Evolutionary conservation across 805 yeast species (phyloP), one percentile per base, ranked within the genome.

Genomic region (Starmerella roubikii): DNA sequence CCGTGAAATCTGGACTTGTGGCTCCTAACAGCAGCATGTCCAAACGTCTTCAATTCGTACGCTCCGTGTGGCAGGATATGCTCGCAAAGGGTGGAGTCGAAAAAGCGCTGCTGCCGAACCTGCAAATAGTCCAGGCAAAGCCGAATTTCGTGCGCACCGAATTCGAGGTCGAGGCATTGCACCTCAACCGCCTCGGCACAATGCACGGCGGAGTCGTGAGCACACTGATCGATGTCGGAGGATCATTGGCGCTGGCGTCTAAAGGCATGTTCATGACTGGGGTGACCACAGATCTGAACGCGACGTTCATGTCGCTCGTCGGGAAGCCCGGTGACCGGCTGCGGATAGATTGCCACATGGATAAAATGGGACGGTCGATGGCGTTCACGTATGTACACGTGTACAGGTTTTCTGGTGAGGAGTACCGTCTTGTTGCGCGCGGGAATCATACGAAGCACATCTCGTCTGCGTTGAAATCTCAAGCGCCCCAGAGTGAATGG

Each of bases 391-490:
- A 51, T 6, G 55, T 65, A 10, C 62, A 59, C 38, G 23, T 46
- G 19, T 12, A 21, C n/a, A 6, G 30, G 10, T 55, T 63, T 26
- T n/a, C 30, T 13, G 33, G 37, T 19, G 41, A 42, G 7, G 17
- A 32, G 18, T 17, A 17, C 16, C 15, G 10, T 6, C 43, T 51
- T 4, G 58, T 48, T 34, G 69, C 69, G 13, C 45, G 66, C 8
- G 69, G 69, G 4, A 56, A 59, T 24, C 69, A 64, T 47, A 64
- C 69, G 11, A 64, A 64, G 47, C 60, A 60, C 42, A 52, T 64
- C 28, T 56, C 58, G 6, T 46, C 44, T 13, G 67, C 67, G 2
- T 39, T 50, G 40, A 56, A 54, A n/a, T n/a, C n/a, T n/a, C n/a
- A n/a, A n/a, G n/a, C n/a, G n/a, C n/a, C n/a, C n/a, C n/a, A n/a